Base-by-base conservation (phyloP, 805 yeast genomes). In the Sugiyamaella qingdaonensis region DNA sequence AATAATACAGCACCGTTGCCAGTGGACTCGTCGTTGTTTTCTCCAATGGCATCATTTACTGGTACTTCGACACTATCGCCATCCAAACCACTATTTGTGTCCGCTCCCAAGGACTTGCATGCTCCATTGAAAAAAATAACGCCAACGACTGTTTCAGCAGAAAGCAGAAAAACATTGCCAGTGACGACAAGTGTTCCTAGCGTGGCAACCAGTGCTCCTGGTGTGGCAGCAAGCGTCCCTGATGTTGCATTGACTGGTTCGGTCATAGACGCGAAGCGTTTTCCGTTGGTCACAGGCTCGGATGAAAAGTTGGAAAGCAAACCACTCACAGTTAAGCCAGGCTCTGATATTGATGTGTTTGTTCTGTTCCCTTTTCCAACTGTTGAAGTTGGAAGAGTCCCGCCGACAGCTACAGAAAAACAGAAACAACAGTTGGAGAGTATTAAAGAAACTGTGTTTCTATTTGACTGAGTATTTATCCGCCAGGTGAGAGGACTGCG, bases 61-160 rank as follows among this genome's bases (percentile, higher is more conserved):
- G 36, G 36, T 5, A 33, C 39, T 31, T 27, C 37, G n/a, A 14
- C 21, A 4, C 16, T 50, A 9, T 54, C 57, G 13, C 57, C 57
- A 2, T 44, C 57, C 13, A 54, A 54, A 16, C 57, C 57, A n/a
- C 33, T 54, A 14, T 44, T 45, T 19, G 29, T 24, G 7, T 51
- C 52, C 2, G 31, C 19, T 39, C 43, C 43, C 3, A 42, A 42
- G 46, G 32, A 9, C 31, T 24, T 7, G 29, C 29, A 24, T 24
- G 29, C 7, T 24, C 29, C 29, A 24, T 24, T 24, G 29, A 24
- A 24, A 7, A 7, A 24, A 24, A 24, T 24, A 4, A 4, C 29
- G 7, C 7, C 29, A 24, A 24, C 7, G 3, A 7, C 3, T 24
- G 29, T 24, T 24, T 24, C 29, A 4, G 29, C 3, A 24, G 7